phyloP scores from a whole-genome alignment of 2,329 filamentous ascomycete species.

The Neodidymelliopsis sp. region DNA sequence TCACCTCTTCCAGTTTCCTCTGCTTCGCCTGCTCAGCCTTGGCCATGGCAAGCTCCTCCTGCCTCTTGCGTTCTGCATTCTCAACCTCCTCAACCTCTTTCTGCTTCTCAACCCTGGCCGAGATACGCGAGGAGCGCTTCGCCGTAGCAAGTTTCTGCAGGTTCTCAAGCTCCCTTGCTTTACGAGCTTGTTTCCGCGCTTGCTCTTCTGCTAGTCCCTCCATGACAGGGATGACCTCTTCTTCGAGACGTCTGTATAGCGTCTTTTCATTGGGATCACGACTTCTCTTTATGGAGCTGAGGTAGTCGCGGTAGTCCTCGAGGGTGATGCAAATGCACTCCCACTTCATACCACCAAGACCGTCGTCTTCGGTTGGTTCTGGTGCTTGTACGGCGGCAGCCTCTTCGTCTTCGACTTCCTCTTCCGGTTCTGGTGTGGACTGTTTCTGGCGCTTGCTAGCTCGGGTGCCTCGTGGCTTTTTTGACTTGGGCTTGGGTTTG shows the following conservation, averaged over 20 bases:
- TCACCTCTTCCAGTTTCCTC: slow-evolving; percentile 70
- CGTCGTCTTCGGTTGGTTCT: slow-evolving; percentile 60
- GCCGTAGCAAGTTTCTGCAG: slow-evolving; percentile 90
- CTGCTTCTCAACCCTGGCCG: slow-evolving; percentile 80
- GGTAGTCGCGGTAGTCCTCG: slow-evolving; percentile 75
- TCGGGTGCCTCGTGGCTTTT: slow-evolving; percentile 64
- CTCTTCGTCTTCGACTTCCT: slow-evolving; percentile 49
- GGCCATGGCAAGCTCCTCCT: slow-evolving; percentile 69
- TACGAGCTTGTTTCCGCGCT: slow-evolving; percentile 74
- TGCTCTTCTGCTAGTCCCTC: slow-evolving; percentile 76
- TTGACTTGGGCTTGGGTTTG: slow-evolving; percentile 61
- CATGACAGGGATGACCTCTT: slow-evolving; percentile 83
- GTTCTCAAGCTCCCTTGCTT: slow-evolving; percentile 80
- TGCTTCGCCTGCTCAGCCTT: slow-evolving; percentile 65
- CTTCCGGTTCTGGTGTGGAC: slow-evolving; percentile 55
- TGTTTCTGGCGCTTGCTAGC: slow-evolving; percentile 76
- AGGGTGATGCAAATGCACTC: slow-evolving; percentile 87
- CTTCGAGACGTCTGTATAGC: slow-evolving; percentile 73
- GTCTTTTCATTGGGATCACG: slow-evolving; percentile 86
- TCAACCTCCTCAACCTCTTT: slow-evolving; percentile 74
- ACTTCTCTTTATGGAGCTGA: slow-evolving; percentile 75
- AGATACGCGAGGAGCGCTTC: slow-evolving; percentile 90
- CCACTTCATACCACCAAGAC: slow-evolving; percentile 82
- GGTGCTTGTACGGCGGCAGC: slow-evolving; percentile 42
- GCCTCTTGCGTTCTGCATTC: slow-evolving; percentile 73